Conservation (phyloP, 768 basidiomycete species). For the Mycena chlorophos region DNA sequence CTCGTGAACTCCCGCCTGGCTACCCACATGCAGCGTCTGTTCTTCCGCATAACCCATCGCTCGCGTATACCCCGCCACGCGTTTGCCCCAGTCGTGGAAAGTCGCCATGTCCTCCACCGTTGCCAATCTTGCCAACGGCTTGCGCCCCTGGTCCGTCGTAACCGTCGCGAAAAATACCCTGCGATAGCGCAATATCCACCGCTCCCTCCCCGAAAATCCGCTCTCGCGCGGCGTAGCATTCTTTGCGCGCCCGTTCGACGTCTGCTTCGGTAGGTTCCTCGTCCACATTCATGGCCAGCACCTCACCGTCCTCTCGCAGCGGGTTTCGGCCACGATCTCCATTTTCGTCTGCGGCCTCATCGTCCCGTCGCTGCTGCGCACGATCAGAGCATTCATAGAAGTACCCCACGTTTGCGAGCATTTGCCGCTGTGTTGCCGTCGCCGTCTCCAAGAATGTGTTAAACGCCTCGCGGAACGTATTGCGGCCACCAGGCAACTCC, state of each 20-base stretch:
- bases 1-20: too few relatives aligned
- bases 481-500: slow-evolving; percentile 24
- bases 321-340: too few relatives aligned
- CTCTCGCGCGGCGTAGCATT: not conserved
- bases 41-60: too few relatives aligned
- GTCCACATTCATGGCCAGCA: not conserved
- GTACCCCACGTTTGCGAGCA: slow-evolving; percentile 34
- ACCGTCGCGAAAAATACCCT: not conserved
- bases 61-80: too few relatives aligned
- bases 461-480: slow-evolving; percentile 26
- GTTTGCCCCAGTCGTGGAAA: too few relatives aligned
- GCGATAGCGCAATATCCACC: not conserved
- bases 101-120: too few relatives aligned
- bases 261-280: not conserved
- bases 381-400: slow-evolving; percentile 31
- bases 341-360: not conserved
- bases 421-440: not conserved
- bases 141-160: not conserved
- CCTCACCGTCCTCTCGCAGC: not conserved
- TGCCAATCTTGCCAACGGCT: too few relatives aligned
- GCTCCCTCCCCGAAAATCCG: not conserved
- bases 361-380: slow-evolving; percentile 2
- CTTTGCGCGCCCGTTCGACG: not conserved
- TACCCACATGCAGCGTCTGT: too few relatives aligned
- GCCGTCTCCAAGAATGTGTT: slow-evolving; percentile 11